Evolutionary conservation across 805 yeast genomes (phyloP), one percentile per base, ranked within the genome.

Genomic region (Zygosaccharomyces gambellarensis): DNA sequence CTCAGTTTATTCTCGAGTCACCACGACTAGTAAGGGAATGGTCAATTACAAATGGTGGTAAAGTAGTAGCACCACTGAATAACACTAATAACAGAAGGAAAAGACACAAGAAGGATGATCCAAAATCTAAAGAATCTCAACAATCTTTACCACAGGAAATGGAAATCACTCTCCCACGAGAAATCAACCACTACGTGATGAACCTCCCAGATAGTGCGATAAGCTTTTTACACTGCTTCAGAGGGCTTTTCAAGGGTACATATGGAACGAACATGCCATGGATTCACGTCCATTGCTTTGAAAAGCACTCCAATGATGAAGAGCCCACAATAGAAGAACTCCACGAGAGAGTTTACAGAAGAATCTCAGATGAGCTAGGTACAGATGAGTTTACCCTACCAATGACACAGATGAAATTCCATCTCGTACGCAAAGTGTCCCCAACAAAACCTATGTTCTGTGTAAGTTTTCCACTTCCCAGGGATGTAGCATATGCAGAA

Each of bases 361-460:
- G 81, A 46, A 75, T 79, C 19, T 62, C 72, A 27, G 67, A 73
- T 1, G 69, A 80, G 3, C 69, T 77, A 56, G 57, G 71, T 4
- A 66, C 76, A 14, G 65, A 85, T 32, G 72, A 74, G 2, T 71
- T 78, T 0, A 68, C 80, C 7, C 55, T 72, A 12, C 76, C 80
- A 0, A 70, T 80, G 11, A 74, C 73, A 3, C 63, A 70, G 0
- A 68, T 86, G 34, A 61, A 69, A 0, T 86, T 92, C 68, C 98
- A 92, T 61, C 71, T 85, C 55, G 99, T 94, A 8, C 81, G 99
- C 63, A 84, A 83, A 64, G 99, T 94, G 6, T 92, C 99, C 0
- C 99, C 99, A 3, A 88, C 97, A 5, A 94, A 94, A 63, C 92
- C 92, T 30, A 94, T 94, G 99, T 90, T 80, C 64, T 89, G 97